phyloP scores from a whole-genome alignment of 164 flowering plant genomes.

The Nymphaea thermarum region DNA sequence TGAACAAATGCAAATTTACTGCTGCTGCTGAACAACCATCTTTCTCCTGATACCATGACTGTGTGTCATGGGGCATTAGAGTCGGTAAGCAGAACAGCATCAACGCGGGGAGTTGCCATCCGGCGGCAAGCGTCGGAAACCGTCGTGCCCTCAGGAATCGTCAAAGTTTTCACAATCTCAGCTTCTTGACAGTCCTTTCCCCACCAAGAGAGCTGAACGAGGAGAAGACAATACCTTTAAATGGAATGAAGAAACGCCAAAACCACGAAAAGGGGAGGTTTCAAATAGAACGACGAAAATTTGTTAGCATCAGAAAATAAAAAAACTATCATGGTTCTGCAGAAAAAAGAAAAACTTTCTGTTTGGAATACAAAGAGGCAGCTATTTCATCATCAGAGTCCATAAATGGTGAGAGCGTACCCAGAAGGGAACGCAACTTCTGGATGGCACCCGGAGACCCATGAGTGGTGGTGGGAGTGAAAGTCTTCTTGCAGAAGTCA shows the following conservation, averaged over 20 bases:
- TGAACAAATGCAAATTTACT: no score
- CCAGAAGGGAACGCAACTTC: slow-evolving; percentile 49
- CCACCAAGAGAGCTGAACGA: slow-evolving; percentile 31
- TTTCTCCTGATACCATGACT: no score
- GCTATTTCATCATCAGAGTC: no score
- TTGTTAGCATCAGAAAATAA: background rate
- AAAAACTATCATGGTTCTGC: background rate
- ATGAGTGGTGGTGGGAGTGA: slow-evolving; percentile 31
- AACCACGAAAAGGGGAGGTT: background rate
- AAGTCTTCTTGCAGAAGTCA: slow-evolving; percentile 52
- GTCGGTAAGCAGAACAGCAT: slow-evolving; percentile 87
- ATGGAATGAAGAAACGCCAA: background rate
- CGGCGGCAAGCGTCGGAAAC: slow-evolving; percentile 89
- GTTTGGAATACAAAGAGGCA: no score
- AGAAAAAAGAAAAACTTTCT: no score
- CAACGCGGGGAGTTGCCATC: slow-evolving; percentile 84
- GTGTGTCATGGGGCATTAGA: no score
- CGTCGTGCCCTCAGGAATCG: slow-evolving; percentile 87
- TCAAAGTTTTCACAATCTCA: slow-evolving; percentile 80
- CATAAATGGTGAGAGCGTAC: slow-evolving; percentile 18
- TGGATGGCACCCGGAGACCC: slow-evolving; percentile 38
- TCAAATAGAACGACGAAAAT: background rate
- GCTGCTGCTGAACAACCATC: no score
- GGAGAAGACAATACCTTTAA: background rate
- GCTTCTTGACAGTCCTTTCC: slow-evolving; percentile 90